Evolutionary conservation across 768 basidiomycete genomes (phyloP), one percentile per base, ranked within the genome.

Genomic region (Mycena crocata): DNA sequence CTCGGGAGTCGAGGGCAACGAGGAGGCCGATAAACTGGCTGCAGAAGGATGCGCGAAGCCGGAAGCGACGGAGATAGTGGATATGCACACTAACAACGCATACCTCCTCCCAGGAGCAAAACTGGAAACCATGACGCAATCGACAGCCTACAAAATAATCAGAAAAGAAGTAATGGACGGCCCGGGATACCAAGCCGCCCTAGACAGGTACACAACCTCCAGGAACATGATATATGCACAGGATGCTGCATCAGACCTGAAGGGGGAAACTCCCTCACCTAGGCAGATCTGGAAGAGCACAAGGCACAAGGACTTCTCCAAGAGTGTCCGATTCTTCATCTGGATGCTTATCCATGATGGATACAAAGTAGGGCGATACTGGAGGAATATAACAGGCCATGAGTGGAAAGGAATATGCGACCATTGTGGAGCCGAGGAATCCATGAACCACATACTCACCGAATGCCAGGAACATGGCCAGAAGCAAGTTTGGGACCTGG

Each of bases 21-120:
- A 77, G 37, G 40, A 23, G 3, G 77, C 76, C 1, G 77, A 79
- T 42, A 5, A 8, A 9, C 71, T 73, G 0, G 76, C 75, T 2
- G 56, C 50, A 0, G 7, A 52, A 31, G 75, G 75, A 50, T 54
- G 26, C n/a, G n/a, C n/a, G n/a, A n/a, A n/a, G n/a, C n/a, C n/a
- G n/a, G n/a, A n/a, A n/a, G n/a, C n/a, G n/a, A 14, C 15, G 42
- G n/a, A 44, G 42, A n/a, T 44, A n/a, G 42, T 44, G 10, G 42
- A 44, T n/a, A 14, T 44, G 6, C 15, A 44, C 42, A 44, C n/a
- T n/a, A 14, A 14, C 13, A 44, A n/a, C 17, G 6, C 42, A n/a
- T 19, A 19, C 7, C 15, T 44, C 15, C 17, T 44, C 5, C 42
- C 42, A 6, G 42, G 15, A 12, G 42, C n/a, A 5, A 44, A 44